Base-by-base conservation (phyloP, 257 asterid genomes). In the Parsonsia alboflavescens region DNA sequence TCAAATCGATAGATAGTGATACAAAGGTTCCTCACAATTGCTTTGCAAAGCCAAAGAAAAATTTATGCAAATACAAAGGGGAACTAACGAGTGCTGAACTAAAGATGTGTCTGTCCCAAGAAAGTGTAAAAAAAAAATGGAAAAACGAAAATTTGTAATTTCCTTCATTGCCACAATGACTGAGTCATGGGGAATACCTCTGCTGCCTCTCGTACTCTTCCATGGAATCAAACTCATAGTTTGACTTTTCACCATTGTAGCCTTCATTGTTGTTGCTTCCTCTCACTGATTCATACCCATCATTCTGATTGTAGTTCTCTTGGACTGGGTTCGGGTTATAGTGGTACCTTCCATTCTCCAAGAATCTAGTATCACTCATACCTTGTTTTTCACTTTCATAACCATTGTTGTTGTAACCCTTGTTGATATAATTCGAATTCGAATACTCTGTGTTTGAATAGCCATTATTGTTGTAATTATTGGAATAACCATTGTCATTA, bases 191-290 rank as follows among this genome's bases (percentile, higher is more conserved):
- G 77, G 82, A 79, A 85, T 84, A 84, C 10, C 87, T 86, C 70
- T 85, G 86, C 5, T 82, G 83, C 72, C 73, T 86, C 80, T 87
- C 91, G 67, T 86, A 88, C 68, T 90, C 90, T 22, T 88, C 90
- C 86, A 79, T 84, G 39, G 90, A 81, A 65, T 86, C 87, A n/a
- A 85, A 89, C 86, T 89, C 92, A 72, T 84, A 84, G 7, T 84
- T 80, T 0, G 90, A 83, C 61, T 75, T 82, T 45, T 80, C 78
- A 21, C 82, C 83, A 57, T 78, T 22, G 70, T 83, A 71, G 0
- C 84, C 86, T 62, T 76, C 85, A 46, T 74, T 78, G 36, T 75
- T 58, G 62, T 52, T 73, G 65, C 69, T 80, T 62, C 65, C 76
- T 66, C 48, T 75, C 17, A 7, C 73, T 36, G 79, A 41, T 68